phyloP scores from a whole-genome alignment of 495 filamentous ascomycete species.

The Hypomontagnella submonticulosa region DNA sequence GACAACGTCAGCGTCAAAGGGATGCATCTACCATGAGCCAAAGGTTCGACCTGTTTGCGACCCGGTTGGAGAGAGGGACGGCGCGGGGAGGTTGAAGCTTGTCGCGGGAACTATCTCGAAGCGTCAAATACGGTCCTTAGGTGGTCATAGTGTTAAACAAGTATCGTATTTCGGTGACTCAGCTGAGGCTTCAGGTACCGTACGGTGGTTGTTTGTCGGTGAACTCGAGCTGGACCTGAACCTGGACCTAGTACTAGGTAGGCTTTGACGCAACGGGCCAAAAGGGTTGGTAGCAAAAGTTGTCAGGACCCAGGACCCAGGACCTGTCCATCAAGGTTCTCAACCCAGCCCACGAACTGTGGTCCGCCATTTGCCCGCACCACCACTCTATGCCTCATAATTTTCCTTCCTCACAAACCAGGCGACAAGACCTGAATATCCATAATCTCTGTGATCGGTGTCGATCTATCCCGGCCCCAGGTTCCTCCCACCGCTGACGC shows the following conservation, averaged over 20 bases:
- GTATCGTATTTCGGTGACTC: not conserved
- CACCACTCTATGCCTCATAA: conserved; percentile 4
- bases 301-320: conserved; percentile 2
- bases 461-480: conserved; percentile 20
- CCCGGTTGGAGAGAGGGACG: conserved; percentile 12
- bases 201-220: no score
- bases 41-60: conserved; percentile 13
- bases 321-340: conserved; percentile 42
- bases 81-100: conserved; percentile 8
- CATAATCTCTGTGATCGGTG: conserved; percentile 14
- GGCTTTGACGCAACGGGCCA: no score
- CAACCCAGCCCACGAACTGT: conserved; percentile 30
- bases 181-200: no score
- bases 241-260: no score
- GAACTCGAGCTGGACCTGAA: no score
- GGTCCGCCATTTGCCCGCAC: conserved; percentile 34
- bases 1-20: conserved; percentile 28
- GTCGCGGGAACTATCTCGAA: no score
- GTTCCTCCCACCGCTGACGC: conserved; percentile 2
- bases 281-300: not conserved
- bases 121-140: no score
- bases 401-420: conserved; percentile 8
- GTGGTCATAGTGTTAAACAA: not conserved
- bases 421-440: conserved; percentile 29
- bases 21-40: conserved; percentile 15